These are phyloP conservation scores for Helotiales sp. DNA, from an alignment of 2,329 filamentous ascomycete species.

Conservation along the genomic window DNA sequence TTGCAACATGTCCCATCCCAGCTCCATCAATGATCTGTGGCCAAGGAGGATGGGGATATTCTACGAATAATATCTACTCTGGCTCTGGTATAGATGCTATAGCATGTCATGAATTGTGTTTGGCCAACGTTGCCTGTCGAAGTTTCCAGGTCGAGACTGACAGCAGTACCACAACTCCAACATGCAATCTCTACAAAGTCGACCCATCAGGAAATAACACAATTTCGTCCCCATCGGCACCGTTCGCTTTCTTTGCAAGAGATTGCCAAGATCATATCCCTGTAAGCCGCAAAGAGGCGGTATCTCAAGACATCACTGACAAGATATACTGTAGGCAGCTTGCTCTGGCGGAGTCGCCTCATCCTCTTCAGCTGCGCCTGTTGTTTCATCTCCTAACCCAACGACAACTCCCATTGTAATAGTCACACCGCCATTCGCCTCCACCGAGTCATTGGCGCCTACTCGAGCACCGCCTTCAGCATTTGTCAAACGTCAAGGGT, in stretches of 20 bases:
- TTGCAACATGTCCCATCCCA: constrained; percentile 16
- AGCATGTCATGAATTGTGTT: constrained; percentile 20
- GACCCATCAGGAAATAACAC: constrained; percentile 7
- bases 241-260: constrained; percentile 18
- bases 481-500: background rate
- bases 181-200: constrained; percentile 20
- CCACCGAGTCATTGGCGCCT: background rate
- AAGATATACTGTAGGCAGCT: background rate
- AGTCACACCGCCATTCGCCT: background rate
- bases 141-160: constrained; percentile 18
- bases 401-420: background rate
- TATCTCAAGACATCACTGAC: background rate
- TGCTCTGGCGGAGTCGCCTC: background rate
- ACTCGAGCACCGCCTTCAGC: background rate
- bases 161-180: constrained; percentile 7
- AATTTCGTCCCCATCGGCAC: constrained; percentile 9
- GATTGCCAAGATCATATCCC: constrained; percentile 16
- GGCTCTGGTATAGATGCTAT: constrained; percentile 5
- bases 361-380: background rate
- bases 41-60: constrained; percentile 19
- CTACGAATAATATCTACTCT: constrained; percentile 21
- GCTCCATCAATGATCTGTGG: constrained; percentile 11
- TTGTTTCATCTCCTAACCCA: background rate
- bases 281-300: background rate
- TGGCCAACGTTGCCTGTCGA: constrained; percentile 11